phyloP scores from a whole-genome alignment of 495 filamentous ascomycete species.

The Neurospora hispaniola region DNA sequence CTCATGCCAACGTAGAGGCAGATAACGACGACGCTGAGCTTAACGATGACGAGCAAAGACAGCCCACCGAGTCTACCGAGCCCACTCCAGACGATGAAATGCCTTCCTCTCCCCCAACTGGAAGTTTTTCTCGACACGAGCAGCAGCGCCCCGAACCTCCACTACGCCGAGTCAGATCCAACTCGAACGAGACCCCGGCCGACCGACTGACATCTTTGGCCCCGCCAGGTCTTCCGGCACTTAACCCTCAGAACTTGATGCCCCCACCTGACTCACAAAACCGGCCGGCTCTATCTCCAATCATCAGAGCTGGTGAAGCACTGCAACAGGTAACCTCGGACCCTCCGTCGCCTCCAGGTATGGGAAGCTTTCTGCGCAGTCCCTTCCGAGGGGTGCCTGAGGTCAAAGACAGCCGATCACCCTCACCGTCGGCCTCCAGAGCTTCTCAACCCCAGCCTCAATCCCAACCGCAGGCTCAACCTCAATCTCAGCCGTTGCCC shows the following conservation, averaged over 20 bases:
- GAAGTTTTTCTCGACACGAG: background rate
- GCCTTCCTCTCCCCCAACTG: slow-evolving; percentile 25
- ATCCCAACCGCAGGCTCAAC: background rate
- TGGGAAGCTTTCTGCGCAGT: slow-evolving; percentile 35
- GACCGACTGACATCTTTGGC: slow-evolving; percentile 13
- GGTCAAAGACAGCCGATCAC: slow-evolving; percentile 22
- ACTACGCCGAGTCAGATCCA: slow-evolving; percentile 9
- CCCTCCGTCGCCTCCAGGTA: slow-evolving; percentile 34
- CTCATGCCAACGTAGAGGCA: background rate
- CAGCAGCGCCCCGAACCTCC: background rate
- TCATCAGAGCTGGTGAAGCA: slow-evolving; percentile 38
- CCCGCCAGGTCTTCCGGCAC: slow-evolving; percentile 5
- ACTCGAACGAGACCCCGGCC: slow-evolving; percentile 23
- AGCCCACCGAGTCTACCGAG: background rate
- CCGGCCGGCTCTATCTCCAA: slow-evolving; percentile 39
- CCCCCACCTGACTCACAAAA: slow-evolving; percentile 13
- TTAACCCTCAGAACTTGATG: slow-evolving; percentile 6
- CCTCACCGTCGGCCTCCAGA: slow-evolving; percentile 6
- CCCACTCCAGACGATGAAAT: slow-evolving; percentile 8
- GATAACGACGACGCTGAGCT: background rate
- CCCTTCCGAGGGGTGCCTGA: slow-evolving; percentile 37
- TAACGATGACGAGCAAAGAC: slow-evolving; percentile 4
- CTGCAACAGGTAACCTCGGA: slow-evolving; percentile 43
- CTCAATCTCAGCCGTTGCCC: background rate
- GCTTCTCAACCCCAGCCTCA: background rate